Evolutionary conservation across 2,329 filamentous ascomycete species (phyloP), one percentile per base, ranked within the genome.

Genomic region (Cladophialophora psammophila): DNA sequence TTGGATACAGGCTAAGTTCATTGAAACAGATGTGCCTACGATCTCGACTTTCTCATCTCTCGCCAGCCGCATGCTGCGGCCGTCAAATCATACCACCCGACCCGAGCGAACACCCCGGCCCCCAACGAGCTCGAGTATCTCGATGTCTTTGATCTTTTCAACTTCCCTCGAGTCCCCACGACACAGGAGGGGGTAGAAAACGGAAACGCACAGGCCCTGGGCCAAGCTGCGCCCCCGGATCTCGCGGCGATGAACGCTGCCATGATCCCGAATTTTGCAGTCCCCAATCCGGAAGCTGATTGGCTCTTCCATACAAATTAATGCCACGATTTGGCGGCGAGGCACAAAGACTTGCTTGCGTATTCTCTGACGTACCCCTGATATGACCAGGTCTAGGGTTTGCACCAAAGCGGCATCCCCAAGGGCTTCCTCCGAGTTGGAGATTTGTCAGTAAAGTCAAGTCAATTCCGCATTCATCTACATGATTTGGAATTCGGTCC

Each of bases 81-180:
- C 15, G 60, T 67, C 57, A 73, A 69, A 58, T 72, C 73, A 40
- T 72, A 73, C 66, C 71, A 73, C 60, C 72, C 75, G 6, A 89
- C 88, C 0, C 87, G 88, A 1, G 85, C 86, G 1, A 86, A 88
- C 69, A 91, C 89, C 35, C 91, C 92, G 0, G 91, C 88, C 9
- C 87, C 91, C 1, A 92, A 95, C 72, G 93, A 96, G 75, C 82
- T 97, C 3, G 94, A 96, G 76, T 96, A 96, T 76, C 82, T 97
- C 2, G 93, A 97, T 73, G 91, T 97, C 0, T 97, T 97, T 76
- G 92, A 95, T 73, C 97, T 96, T 76, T 97, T 97, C 83, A 97
- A 97, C 76, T 88, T 96, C 64, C 94, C 94, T 0, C 84, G 93
- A 18, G 81, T 97, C 31, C 86, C 86, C 0, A 78, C 80, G 20